phyloP scores from a whole-genome alignment of 495 filamentous ascomycete species.

The Pseudevernia furfuracea region DNA sequence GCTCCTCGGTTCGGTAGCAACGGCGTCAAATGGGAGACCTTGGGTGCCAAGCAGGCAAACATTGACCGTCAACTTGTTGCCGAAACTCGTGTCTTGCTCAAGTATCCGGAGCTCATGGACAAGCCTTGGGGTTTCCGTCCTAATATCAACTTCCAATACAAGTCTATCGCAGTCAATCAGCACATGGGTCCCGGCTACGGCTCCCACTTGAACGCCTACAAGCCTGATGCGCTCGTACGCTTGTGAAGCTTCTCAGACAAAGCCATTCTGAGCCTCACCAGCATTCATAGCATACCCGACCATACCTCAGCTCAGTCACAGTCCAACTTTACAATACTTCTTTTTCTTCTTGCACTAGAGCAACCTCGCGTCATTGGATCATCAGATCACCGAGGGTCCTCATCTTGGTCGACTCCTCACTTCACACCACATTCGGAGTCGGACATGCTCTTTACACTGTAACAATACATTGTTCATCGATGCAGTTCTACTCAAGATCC shows the following conservation, averaged over 20 bases:
- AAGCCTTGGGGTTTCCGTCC: constrained; percentile 18
- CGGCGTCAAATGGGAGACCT: constrained; percentile 16
- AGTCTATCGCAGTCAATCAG: constrained; percentile 13
- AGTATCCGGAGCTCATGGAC: constrained; percentile 9
- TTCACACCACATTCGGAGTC: not conserved
- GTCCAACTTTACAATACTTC: not conserved
- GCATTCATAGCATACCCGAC: not conserved
- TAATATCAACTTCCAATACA: constrained; percentile 16
- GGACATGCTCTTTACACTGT: not conserved
- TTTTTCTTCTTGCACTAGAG: not conserved
- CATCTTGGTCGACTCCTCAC: not conserved
- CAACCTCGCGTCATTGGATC: not conserved
- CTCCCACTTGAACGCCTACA: constrained; percentile 14
- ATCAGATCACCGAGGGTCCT: not conserved
- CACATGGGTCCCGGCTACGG: constrained; percentile 19
- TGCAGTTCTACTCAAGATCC: not conserved
- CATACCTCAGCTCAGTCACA: not conserved
- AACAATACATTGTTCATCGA: not conserved
- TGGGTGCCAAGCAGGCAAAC: constrained; percentile 20
- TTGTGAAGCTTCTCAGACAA: not conserved
- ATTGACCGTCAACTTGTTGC: constrained; percentile 1
- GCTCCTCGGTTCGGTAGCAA: constrained; percentile 10
- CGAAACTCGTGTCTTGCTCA: constrained; percentile 17
- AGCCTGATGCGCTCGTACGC: not conserved
- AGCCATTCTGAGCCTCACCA: not conserved